These are phyloP conservation scores for Yamadazyma phyllophila DNA, from an alignment of 805 yeast genomes.

Conservation along the genomic window DNA sequence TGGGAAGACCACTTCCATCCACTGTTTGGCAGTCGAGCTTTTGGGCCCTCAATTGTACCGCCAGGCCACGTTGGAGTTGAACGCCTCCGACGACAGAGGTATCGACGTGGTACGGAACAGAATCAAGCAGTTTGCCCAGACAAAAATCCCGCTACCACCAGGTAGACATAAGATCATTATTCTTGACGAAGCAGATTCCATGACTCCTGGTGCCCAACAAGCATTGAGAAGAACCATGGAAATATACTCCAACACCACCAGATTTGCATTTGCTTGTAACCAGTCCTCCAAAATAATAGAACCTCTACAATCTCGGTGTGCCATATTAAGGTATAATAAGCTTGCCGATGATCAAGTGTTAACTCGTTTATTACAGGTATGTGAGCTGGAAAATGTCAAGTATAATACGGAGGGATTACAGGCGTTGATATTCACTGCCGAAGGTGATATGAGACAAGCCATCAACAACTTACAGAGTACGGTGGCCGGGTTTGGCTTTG, in stretches of 20 bases:
- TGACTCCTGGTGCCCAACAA: constrained; percentile 97
- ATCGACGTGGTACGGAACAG: constrained; percentile 93
- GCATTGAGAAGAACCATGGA: constrained; percentile 77
- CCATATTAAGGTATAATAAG: constrained; percentile 81
- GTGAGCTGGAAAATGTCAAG: constrained; percentile 66
- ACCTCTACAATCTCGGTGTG: constrained; percentile 95
- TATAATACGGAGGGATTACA: constrained; percentile 87
- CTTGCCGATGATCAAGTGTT: constrained; percentile 83
- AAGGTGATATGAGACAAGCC: constrained; percentile 99
- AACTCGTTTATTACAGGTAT: constrained; percentile 68
- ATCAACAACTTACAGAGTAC: constrained; percentile 92
- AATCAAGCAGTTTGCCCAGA: constrained; percentile 95
- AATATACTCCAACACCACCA: constrained; percentile 81
- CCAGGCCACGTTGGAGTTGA: constrained; percentile 87
- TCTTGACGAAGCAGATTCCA: constrained; percentile 92
- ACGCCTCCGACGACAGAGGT: constrained; percentile 97
- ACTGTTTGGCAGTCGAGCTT: constrained; percentile 82
- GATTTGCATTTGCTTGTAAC: constrained; percentile 98
- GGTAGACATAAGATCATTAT: constrained; percentile 93
- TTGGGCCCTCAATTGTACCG: constrained; percentile 64
- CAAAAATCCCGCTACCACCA: constrained; percentile 79
- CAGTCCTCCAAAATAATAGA: constrained; percentile 93
- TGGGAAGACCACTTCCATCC: constrained; percentile 93
- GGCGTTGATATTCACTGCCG: constrained; percentile 91
- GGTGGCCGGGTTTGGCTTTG: constrained; percentile 88